Evolutionary conservation across 495 filamentous ascomycete genomes (phyloP), one percentile per base, ranked within the genome.

Genomic region (Aspergillus heteromorphus): DNA sequence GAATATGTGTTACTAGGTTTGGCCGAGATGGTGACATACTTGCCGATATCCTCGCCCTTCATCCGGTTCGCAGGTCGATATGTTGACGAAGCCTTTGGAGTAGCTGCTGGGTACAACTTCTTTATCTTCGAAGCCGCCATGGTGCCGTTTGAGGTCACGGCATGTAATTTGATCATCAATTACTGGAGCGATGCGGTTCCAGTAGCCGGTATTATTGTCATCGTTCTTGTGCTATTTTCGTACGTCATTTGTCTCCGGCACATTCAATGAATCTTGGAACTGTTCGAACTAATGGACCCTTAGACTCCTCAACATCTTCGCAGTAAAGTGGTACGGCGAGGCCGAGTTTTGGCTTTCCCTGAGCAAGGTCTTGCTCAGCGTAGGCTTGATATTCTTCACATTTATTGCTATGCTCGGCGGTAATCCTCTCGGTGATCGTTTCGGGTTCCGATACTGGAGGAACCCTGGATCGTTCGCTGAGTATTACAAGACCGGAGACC

Each of bases 1-100:
- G 55, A 29, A 45, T 48, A 17, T 10, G 27, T 43, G 48, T n/a
- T n/a, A n/a, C 45, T 69, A 81, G 78, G 76, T 62, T 79, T 90
- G 76, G 85, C 85, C 2, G 89, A 92, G 66, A 90, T 92, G 86
- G 86, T 88, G 23, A 87, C 86, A 10, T 92, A 89, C 60, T 75
- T 91, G 36, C 88, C 89, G 25, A 85, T 93, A 48, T 87, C 84
- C 17, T 88, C 85, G 11, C 87, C 89, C 8, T 92, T 92, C 63
- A 89, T 93, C 65, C 84, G 87, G 21, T 88, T 92, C 64, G 88
- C 89, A 25, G 87, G 88, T 21, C 81, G 85, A 36, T 92, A 84
- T 65, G 87, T 92, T 53, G 87, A 91, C 64, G 87, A 81, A 52
- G 78, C 79, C 8, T 79, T 81, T 53, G 73, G 76, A n/a, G 73